These are phyloP conservation scores for Cryptococcus sp. DNA, from an alignment of 1,284 basidiomycete genomes.

Conservation along the genomic window DNA sequence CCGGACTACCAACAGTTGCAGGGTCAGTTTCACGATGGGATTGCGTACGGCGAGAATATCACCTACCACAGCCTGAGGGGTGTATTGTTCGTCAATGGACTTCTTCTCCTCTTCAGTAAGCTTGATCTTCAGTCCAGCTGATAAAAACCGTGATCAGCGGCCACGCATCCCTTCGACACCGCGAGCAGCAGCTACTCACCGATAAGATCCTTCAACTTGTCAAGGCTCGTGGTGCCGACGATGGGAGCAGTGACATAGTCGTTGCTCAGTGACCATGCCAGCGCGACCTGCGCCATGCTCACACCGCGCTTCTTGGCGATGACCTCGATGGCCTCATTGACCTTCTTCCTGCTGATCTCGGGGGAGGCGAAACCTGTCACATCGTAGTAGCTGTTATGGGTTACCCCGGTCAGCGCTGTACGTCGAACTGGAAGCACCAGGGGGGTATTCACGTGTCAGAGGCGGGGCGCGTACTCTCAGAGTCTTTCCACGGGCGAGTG, in stretches of 20 bases:
- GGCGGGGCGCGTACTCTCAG: slow-evolving; percentile 21
- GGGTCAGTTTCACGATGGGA: background rate
- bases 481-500: slow-evolving; percentile 22
- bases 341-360: background rate
- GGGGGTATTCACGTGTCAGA: slow-evolving; percentile 25
- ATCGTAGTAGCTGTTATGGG: slow-evolving; percentile 7
- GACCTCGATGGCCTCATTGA: slow-evolving; percentile 49
- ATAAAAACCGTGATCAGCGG: background rate
- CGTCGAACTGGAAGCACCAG: no score
- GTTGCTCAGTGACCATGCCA: slow-evolving; percentile 19
- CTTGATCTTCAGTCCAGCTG: slow-evolving; percentile 48
- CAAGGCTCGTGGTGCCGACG: slow-evolving; percentile 24
- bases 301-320: slow-evolving; percentile 54
- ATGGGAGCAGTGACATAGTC: slow-evolving; percentile 27
- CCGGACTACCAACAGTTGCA: background rate
- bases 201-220: slow-evolving; percentile 22
- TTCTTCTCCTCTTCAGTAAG: slow-evolving; percentile 58
- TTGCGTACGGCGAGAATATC: background rate
- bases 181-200: background rate
- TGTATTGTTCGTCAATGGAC: slow-evolving; percentile 55
- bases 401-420: background rate
- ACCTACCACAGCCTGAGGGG: slow-evolving; percentile 15
- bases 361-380: slow-evolving; percentile 14
- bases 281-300: slow-evolving; percentile 56
- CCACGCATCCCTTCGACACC: background rate